Evolutionary conservation across 192 early-diverging fungal species (phyloP).

Genomic region (Bifiguratus adelaidae): DNA sequence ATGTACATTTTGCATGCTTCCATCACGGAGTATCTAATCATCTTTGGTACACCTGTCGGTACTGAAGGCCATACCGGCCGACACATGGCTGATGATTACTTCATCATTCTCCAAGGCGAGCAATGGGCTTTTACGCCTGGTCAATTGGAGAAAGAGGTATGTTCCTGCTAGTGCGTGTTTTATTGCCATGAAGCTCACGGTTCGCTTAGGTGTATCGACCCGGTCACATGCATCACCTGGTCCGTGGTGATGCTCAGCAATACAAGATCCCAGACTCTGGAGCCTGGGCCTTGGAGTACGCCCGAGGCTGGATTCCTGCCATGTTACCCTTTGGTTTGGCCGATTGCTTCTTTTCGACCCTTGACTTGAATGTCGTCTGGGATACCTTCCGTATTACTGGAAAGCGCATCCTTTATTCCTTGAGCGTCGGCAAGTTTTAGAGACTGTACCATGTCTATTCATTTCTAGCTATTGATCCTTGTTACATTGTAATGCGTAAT

Average conservation of each 20-base stretch:
- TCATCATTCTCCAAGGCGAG: slow-evolving; percentile 31
- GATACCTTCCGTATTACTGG: slow-evolving; percentile 20
- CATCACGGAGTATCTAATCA: slow-evolving; percentile 31
- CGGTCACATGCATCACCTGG: slow-evolving; percentile 26
- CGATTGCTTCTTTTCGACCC: slow-evolving; percentile 24
- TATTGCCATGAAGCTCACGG: neutral
- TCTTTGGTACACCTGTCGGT: slow-evolving; percentile 32
- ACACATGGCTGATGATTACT: slow-evolving; percentile 29
- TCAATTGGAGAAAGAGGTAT: slow-evolving; percentile 19
- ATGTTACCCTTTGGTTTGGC: slow-evolving; percentile 32
- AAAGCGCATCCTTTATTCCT: slow-evolving; percentile 11
- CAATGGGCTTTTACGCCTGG: slow-evolving; percentile 30
- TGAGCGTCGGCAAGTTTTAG: slow-evolving; percentile 21
- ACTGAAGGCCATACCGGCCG: slow-evolving; percentile 33
- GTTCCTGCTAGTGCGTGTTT: neutral
- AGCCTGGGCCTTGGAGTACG: slow-evolving; percentile 32
- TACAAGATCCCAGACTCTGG: slow-evolving; percentile 36
- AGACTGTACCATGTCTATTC: no score
- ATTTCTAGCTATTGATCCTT: no score
- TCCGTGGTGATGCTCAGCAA: slow-evolving; percentile 23
- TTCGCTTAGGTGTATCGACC: slow-evolving; percentile 17
- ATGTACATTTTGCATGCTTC: slow-evolving; percentile 34
- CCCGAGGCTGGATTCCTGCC: slow-evolving; percentile 26
- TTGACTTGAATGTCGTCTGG: slow-evolving; percentile 22
- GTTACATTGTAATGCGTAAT: no score